These are phyloP conservation scores for Talaromyces marneffei DNA, from an alignment of 2,329 filamentous ascomycete genomes.

Conservation along the genomic window DNA sequence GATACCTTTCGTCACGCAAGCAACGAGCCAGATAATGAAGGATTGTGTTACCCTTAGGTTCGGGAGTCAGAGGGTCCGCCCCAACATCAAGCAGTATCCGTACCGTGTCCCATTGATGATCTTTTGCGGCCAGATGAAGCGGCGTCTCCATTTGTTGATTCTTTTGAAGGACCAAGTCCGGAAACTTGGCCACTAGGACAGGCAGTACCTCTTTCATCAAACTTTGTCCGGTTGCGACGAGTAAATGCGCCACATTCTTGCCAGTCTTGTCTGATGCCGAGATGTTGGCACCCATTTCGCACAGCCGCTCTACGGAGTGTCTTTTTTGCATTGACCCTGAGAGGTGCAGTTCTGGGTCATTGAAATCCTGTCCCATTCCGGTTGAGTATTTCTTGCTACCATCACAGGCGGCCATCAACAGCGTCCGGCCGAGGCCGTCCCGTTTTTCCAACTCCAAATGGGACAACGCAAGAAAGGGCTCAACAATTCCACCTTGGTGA, in stretches of 20 bases:
- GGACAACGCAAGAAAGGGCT: not conserved
- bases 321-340: not conserved
- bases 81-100: not conserved
- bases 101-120: not conserved
- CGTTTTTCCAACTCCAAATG: conserved; percentile 4
- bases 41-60: conserved; percentile 13
- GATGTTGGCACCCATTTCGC: conserved; percentile 15
- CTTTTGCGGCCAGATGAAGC: conserved; percentile 6
- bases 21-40: conserved; percentile 1
- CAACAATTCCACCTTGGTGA: not conserved
- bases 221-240: conserved; percentile 15
- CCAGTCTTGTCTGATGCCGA: conserved; percentile 15
- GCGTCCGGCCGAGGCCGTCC: conserved; percentile 8
- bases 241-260: conserved; percentile 14
- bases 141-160: conserved; percentile 10
- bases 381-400: not conserved
- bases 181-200: not conserved
- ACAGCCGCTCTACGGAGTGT: conserved; percentile 4
- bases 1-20: not conserved
- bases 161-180: not conserved
- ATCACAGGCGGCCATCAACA: conserved; percentile 11
- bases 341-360: conserved; percentile 7
- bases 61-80: conserved; percentile 3
- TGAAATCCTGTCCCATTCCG: not conserved
- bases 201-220: not conserved